These are phyloP conservation scores for Catunica adiposa DNA, from an alignment of 2,329 filamentous ascomycete genomes.

Conservation along the genomic window DNA sequence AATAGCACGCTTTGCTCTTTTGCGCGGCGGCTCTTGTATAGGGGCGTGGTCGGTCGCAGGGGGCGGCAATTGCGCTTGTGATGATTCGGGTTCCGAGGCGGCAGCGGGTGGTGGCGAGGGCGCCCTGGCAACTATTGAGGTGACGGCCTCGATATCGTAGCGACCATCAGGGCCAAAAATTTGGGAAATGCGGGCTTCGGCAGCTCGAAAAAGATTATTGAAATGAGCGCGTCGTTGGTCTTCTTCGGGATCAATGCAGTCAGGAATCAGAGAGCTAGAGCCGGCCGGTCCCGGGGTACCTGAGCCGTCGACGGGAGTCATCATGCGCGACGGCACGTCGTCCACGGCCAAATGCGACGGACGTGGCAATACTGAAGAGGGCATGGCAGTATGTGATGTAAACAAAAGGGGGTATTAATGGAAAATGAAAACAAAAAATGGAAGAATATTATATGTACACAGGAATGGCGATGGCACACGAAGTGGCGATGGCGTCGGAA, in stretches of 20 bases:
- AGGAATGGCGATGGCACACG: background rate
- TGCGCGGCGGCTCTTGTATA: conserved; percentile 45
- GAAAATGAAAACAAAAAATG: conserved; percentile 3
- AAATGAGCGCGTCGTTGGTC: conserved; percentile 60
- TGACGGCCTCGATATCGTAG: conserved; percentile 36
- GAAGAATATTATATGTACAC: background rate
- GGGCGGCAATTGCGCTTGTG: conserved; percentile 24
- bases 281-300: conserved; percentile 11
- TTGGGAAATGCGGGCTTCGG: conserved; percentile 58
- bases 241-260: conserved; percentile 29
- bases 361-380: conserved; percentile 6
- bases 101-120: conserved; percentile 41
- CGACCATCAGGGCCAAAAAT: conserved; percentile 49
- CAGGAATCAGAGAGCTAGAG: conserved; percentile 4
- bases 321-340: conserved; percentile 37
- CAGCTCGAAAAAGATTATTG: conserved; percentile 58
- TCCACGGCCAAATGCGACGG: conserved; percentile 23
- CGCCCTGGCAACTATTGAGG: conserved; percentile 41
- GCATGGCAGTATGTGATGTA: conserved; percentile 1
- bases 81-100: conserved; percentile 44
- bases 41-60: conserved; percentile 42
- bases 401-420: background rate
- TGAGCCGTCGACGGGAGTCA: conserved; percentile 34
- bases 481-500: background rate
- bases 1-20: conserved; percentile 62